Evolutionary conservation across 495 filamentous ascomycete species (phyloP).

Genomic region (Diplogelasinospora grovesii): DNA sequence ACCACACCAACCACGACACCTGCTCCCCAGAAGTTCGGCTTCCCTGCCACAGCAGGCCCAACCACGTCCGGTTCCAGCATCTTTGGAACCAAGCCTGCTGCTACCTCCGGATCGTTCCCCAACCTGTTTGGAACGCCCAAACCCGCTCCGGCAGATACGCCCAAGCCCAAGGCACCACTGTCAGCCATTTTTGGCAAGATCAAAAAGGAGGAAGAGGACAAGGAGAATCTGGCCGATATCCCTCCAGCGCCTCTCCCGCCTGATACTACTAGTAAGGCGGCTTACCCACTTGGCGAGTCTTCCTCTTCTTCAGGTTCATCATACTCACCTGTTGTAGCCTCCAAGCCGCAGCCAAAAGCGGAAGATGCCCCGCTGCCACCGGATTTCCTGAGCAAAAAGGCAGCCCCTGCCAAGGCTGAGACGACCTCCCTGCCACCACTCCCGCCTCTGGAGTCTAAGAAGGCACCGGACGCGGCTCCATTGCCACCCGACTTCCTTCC

Average conservation of each 20-base stretch:
- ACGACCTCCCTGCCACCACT: too few relatives aligned
- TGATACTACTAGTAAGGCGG: conserved; percentile 64
- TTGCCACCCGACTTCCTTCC: conserved; percentile 18
- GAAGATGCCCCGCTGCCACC: conserved; percentile 36
- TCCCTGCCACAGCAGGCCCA: conserved; percentile 10
- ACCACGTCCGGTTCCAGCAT: conserved; percentile 13
- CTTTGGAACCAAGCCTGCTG: conserved; percentile 20
- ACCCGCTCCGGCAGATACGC: conserved; percentile 5
- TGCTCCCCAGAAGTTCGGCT: conserved; percentile 40
- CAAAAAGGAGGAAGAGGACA: conserved; percentile 30
- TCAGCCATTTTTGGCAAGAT: conserved; percentile 20
- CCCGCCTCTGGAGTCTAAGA: conserved; percentile 1
- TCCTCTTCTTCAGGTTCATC: conserved; percentile 56
- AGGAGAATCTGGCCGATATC: conserved; percentile 26
- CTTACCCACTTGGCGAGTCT: conserved; percentile 58
- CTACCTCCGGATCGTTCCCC: conserved; percentile 5
- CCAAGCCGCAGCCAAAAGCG: conserved; percentile 19
- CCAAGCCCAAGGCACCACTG: conserved; percentile 8
- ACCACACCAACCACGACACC: conserved; percentile 53
- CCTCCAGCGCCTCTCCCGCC: conserved; percentile 63
- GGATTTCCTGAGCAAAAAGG: conserved; percentile 23
- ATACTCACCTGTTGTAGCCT: conserved; percentile 31
- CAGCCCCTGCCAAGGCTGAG: conserved; percentile 11
- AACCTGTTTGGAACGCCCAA: conserved; percentile 1
- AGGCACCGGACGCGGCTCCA: conserved; percentile 9